Evolutionary conservation across 805 yeast species (phyloP), one percentile per base, ranked within the genome.

Genomic region (Alloascoidea hylecoeti): DNA sequence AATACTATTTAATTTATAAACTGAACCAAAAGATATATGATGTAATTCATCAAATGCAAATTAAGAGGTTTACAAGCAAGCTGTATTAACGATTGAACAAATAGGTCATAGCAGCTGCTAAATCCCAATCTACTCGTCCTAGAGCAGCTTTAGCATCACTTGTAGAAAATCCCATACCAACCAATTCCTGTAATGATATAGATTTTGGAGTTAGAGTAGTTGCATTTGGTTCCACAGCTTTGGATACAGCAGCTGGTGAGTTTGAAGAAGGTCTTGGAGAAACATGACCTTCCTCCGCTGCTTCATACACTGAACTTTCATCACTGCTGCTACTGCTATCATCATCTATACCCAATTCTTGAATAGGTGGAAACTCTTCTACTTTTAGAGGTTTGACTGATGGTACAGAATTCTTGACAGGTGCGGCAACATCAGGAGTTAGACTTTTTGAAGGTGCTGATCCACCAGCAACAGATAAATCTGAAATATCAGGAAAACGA

Each of bases 121-220:
- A 57, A 50, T 81, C 72, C 83, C 89, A 82, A 41, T 73, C 63
- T 46, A 78, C 75, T 50, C 61, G 66, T 47, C 72, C 65, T 40
- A 88, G 63, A 4, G 96, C 96, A 9, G 63, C 66, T 4, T 68
- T 48, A 1, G 89, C 85, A 38, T 75, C 77, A 0, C 64, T 63
- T 44, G 69, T 67, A 14, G 74, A 69, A 52, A 88, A 88, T 2
- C 97, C 97, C 96, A 88, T 88, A 27, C 88, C 86, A 16, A 75
- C 73, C 44, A 88, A 63, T 55, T 88, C 94, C 47, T 76, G 79
- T 35, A 85, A 64, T 1, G 89, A 82, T 41, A 69, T 50, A 2
- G 68, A 62, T 17, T 68, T 66, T 16, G 74, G 74, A 2, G 67
- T 55, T 4, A 41, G 23, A n/a, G 18, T 15, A 1, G 64, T 58